Evolutionary conservation across 169 alveolate species (phyloP).

Genomic region (Plasmodium gallinaceum): DNA sequence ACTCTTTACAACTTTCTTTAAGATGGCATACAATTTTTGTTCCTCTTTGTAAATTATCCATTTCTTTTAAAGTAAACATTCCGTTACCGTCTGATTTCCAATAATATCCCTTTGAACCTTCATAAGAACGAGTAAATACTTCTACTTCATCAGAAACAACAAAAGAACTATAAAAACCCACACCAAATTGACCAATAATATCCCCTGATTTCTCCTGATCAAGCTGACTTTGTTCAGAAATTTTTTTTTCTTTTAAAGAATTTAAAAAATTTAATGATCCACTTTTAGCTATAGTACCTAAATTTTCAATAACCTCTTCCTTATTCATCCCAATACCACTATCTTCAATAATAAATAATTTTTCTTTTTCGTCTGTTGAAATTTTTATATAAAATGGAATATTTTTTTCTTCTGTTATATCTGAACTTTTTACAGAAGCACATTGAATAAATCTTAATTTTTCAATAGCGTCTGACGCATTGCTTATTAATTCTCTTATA

Average conservation of each 20-base stretch:
- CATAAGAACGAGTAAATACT: conserved; percentile 89
- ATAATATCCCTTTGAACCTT: conserved; percentile 87
- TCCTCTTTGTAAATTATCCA: conserved; percentile 89
- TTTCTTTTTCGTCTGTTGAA: conserved; percentile 88
- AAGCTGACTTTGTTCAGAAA: neutral
- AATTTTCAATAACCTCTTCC: conserved; percentile 94
- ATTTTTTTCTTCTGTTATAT: neutral
- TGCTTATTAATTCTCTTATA: conserved; percentile 98
- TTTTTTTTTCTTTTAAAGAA: conserved; percentile 78
- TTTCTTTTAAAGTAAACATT: conserved; percentile 81
- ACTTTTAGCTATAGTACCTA: conserved; percentile 98
- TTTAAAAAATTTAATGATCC: conserved; percentile 97
- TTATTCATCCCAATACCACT: conserved; percentile 97
- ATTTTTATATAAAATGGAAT: conserved; percentile 83
- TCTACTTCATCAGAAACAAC: conserved; percentile 94
- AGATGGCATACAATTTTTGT: conserved; percentile 93
- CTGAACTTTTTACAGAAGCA: conserved; percentile 70
- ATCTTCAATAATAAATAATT: conserved; percentile 90
- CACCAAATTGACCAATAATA: conserved; percentile 94
- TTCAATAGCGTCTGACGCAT: conserved; percentile 99
- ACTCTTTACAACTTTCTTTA: conserved; percentile 90
- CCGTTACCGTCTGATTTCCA: conserved; percentile 88
- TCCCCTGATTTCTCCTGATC: conserved; percentile 47
- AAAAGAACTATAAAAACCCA: conserved; percentile 93
- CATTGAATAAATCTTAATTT: conserved; percentile 92